Evolutionary conservation across 2,329 filamentous ascomycete genomes (phyloP).

Genomic region (Talaromyces atroroseus): DNA sequence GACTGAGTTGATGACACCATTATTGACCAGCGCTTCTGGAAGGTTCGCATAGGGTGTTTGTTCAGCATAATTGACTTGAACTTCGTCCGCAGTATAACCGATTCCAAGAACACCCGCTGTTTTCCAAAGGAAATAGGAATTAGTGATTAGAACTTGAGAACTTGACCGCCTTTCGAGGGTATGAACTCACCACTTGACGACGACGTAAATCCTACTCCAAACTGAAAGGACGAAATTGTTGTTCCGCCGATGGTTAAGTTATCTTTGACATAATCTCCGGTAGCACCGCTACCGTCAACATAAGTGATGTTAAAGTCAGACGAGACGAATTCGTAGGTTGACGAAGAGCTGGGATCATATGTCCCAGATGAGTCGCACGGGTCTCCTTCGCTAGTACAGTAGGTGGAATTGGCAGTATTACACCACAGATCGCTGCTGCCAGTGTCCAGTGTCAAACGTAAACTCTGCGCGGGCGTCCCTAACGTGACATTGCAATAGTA

Average conservation of each 20-base stretch:
- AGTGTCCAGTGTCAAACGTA: conserved; percentile 57
- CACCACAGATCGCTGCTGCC: conserved; percentile 60
- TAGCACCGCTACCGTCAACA: conserved; percentile 70
- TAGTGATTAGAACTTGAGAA: conserved; percentile 1
- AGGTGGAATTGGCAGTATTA: conserved; percentile 47
- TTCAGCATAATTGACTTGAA: conserved; percentile 45
- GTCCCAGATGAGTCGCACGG: conserved; percentile 47
- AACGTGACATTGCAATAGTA: conserved; percentile 56
- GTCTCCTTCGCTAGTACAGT: conserved; percentile 40
- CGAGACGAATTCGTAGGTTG: conserved; percentile 68
- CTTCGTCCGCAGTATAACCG: conserved; percentile 73
- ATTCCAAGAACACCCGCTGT: conserved; percentile 76
- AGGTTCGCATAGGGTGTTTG: conserved; percentile 61
- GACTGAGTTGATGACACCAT: conserved; percentile 58
- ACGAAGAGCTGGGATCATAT: conserved; percentile 56
- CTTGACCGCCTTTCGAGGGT: not conserved
- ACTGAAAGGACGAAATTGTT: conserved; percentile 49
- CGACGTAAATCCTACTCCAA: conserved; percentile 55
- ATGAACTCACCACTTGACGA: conserved; percentile 38
- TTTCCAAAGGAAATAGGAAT: not conserved
- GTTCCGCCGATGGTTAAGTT: conserved; percentile 53
- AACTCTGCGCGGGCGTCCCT: conserved; percentile 52
- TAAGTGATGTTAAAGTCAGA: conserved; percentile 83
- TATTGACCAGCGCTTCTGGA: conserved; percentile 58
- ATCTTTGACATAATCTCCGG: conserved; percentile 76